Evolutionary conservation across 495 filamentous ascomycete species (phyloP), one percentile per base, ranked within the genome.

Genomic region (Trichoderma erinaceum): DNA sequence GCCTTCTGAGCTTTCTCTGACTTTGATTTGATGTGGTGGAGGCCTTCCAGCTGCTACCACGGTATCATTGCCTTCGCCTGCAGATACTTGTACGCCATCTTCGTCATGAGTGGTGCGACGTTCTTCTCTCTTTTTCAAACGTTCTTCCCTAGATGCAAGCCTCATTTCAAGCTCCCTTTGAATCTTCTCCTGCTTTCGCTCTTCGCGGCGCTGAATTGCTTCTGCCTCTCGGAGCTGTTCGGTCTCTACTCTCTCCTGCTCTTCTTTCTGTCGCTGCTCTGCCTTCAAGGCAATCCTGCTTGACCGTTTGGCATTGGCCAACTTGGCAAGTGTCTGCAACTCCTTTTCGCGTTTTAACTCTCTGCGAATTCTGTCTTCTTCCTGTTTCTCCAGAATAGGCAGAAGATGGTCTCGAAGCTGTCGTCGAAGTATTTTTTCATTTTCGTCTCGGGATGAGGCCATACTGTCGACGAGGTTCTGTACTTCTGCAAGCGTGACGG

Each of bases 231-330:
- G 84, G 65, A 82, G 84, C 78, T 88, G 95, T 21, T 84, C 85
- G 68, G 92, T 88, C 32, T 89, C 90, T 70, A 93, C 90, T 4
- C 78, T 81, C 50, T 84, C 83, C 67, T 90, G 89, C 67, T 91
- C 89, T 29, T 92, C 88, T 66, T 87, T 77, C 70, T 88, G 87
- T 69, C 92, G 91, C 66, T 87, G 90, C 75, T 96, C 90, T 35
- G 86, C 78, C 77, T 92, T 96, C 66, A 85, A 83, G 43, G 92
- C 92, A 64, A 98, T 83, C 64, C 95, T 87, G 70, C 91, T 94
- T 0, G 95, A 97, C 67, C 95, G 82, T 79, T 99, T 99, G 0
- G 95, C 94, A 50, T 89, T 89, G n/a, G 92, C 93, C 70, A 98
- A 81, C 71, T 93, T 90, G 74, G 94, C 86, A 70, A 94, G 74